phyloP scores from a whole-genome alignment of 352 stramenopile species.

The Peronospora belbahrii region DNA sequence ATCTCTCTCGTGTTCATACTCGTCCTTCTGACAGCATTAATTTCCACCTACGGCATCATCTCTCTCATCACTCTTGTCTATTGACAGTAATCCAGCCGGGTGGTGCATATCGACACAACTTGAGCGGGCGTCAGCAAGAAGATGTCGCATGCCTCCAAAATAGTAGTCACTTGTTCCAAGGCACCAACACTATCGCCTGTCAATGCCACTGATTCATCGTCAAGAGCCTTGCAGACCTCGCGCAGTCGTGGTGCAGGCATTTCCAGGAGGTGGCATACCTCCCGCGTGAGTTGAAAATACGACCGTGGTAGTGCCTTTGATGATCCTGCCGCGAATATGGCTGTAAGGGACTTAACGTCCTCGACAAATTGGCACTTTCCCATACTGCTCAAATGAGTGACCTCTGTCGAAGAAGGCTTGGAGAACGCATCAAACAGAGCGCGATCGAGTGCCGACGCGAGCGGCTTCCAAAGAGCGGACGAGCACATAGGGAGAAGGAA shows the following conservation, averaged over 20 bases:
- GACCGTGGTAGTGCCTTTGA: conserved; percentile 23
- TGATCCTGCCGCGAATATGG: conserved; percentile 30
- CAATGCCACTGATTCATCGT: conserved; percentile 14
- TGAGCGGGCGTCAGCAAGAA: conserved; percentile 37
- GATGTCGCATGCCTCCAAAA: conserved; percentile 58
- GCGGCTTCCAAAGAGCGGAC: conserved; percentile 25
- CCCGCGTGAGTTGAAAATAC: conserved; percentile 40
- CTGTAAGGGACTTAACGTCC: conserved; percentile 31
- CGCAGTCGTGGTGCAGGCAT: conserved; percentile 30
- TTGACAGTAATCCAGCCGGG: conserved; percentile 13
- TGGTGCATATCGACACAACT: conserved; percentile 32
- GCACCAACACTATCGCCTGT: not conserved
- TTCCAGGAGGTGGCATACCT: conserved; percentile 37
- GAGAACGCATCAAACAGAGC: conserved; percentile 32
- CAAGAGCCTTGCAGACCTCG: conserved; percentile 42
- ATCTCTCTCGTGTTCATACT: not conserved
- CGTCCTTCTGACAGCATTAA: not conserved
- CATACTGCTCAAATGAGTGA: conserved; percentile 12
- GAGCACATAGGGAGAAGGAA: conserved; percentile 23
- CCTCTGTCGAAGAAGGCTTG: conserved; percentile 4
- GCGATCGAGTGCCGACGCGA: conserved; percentile 32
- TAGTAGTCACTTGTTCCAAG: conserved; percentile 60
- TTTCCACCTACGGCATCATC: too few species aligned
- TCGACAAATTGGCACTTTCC: conserved; percentile 32
- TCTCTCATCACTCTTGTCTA: not conserved